Conservation (phyloP, 2,329 filamentous ascomycete genomes). For the Talaromyces sp. region DNA sequence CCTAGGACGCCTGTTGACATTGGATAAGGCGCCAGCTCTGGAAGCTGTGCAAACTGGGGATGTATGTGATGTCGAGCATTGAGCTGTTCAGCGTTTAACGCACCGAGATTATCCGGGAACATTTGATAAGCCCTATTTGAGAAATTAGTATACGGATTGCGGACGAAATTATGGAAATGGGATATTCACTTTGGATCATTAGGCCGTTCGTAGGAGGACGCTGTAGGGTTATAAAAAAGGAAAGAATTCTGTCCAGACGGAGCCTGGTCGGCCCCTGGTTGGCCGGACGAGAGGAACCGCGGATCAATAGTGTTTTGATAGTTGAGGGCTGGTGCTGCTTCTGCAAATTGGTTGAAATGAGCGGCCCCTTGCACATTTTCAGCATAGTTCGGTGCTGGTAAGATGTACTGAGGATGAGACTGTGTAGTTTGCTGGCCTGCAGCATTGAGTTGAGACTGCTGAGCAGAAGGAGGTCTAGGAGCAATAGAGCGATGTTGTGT, state of each 20-base stretch:
- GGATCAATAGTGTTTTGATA: conserved; percentile 38
- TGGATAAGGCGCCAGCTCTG: conserved; percentile 11
- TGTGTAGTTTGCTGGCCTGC: conserved; percentile 13
- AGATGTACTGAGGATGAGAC: conserved; percentile 19
- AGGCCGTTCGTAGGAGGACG: conserved; percentile 20
- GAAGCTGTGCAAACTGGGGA: conserved; percentile 4
- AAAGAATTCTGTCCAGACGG: conserved; percentile 22
- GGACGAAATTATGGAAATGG: conserved; percentile 9
- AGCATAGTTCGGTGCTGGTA: conserved; percentile 23
- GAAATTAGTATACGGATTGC: background rate
- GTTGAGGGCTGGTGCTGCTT: conserved; percentile 15
- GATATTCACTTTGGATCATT: conserved; percentile 22
- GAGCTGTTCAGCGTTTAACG: conserved; percentile 11
- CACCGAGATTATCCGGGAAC: conserved; percentile 7
- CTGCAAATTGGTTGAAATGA: conserved; percentile 28
- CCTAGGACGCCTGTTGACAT: conserved; percentile 3
- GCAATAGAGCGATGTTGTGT: conserved; percentile 16
- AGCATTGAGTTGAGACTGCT: conserved; percentile 12
- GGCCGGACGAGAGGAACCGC: conserved; percentile 30
- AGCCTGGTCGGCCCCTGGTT: conserved; percentile 20
- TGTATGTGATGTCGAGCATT: conserved; percentile 8
- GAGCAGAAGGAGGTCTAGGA: conserved; percentile 18
- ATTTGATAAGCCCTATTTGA: conserved; percentile 8
- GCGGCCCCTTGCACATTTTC: background rate
- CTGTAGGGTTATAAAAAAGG: conserved; percentile 23